phyloP scores from a whole-genome alignment of 768 basidiomycete species.

The Strobilomyces echinocephalus region DNA sequence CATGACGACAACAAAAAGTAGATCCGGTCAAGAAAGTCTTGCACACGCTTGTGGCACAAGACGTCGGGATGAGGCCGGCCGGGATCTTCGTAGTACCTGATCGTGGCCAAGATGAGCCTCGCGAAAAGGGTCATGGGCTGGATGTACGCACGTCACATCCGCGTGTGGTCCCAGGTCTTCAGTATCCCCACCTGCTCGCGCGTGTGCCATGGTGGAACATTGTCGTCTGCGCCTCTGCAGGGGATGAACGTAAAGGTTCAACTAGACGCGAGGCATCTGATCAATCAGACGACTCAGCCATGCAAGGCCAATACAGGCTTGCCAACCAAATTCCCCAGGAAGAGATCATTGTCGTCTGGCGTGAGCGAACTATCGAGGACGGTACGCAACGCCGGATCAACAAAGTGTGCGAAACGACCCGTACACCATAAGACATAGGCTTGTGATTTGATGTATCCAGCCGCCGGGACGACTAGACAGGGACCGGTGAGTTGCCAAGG shows the following conservation, averaged over 20 bases:
- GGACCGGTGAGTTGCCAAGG: neutral
- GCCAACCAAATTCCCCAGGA: conserved; percentile 70
- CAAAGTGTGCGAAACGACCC: conserved; percentile 71
- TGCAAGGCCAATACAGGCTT: conserved; percentile 73
- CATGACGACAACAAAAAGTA: conserved; percentile 9
- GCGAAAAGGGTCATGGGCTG: no score
- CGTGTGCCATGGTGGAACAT: conserved; percentile 85
- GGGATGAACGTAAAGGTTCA: neutral
- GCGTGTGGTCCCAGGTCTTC: conserved; percentile 51
- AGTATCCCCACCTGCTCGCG: conserved; percentile 60
- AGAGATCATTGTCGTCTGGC: conserved; percentile 84
- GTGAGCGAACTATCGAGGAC: conserved; percentile 72
- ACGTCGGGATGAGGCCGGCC: conserved; percentile 52
- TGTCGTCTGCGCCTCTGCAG: conserved; percentile 70
- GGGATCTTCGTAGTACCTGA: conserved; percentile 60
- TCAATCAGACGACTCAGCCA: conserved; percentile 53
- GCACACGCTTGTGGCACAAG: conserved; percentile 51
- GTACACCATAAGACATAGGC: conserved; percentile 72
- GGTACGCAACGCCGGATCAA: conserved; percentile 68
- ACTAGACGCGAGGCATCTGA: neutral
- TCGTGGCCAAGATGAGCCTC: neutral
- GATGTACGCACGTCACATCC: conserved; percentile 46
- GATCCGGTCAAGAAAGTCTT: conserved; percentile 48
- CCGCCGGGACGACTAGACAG: conserved; percentile 63
- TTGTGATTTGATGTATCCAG: conserved; percentile 85